A percentile compares a stretch with the other conserved stretches of the same genome.
These are phyloP conservation scores for Plectosphaerella cucumerina DNA, from an alignment of 2,329 filamentous ascomycete genomes.

Conservation along the genomic window DNA sequence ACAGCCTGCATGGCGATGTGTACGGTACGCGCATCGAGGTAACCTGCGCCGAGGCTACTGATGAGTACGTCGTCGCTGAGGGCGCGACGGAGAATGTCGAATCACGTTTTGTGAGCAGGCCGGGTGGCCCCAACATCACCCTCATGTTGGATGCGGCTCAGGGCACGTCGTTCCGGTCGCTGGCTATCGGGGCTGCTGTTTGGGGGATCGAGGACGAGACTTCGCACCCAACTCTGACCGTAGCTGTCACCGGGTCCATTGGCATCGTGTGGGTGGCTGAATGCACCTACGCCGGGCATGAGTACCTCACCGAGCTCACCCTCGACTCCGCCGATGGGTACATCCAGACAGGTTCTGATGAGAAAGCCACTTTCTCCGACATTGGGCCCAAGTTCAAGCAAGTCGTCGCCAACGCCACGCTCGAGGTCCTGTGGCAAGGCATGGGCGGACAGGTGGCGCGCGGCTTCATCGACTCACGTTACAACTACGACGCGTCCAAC, in stretches of 20 bases:
- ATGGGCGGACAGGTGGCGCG: neutral
- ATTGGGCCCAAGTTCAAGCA: neutral
- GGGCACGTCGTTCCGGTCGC: neutral
- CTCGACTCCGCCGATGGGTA: neutral
- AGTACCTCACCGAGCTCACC: neutral
- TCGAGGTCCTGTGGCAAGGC: neutral
- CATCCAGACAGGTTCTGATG: neutral
- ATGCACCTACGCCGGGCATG: neutral
- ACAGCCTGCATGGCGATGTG: neutral
- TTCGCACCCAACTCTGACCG: neutral
- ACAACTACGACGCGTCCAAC: neutral
- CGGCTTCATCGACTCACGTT: neutral
- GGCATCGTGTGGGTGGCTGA: neutral
- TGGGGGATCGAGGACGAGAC: neutral
- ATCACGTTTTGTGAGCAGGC: neutral
- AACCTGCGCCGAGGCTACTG: neutral
- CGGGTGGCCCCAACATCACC: neutral
- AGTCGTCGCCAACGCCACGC: neutral
- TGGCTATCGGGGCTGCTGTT: neutral
- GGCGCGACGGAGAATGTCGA: neutral
- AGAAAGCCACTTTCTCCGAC: neutral
- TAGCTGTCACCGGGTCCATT: neutral
- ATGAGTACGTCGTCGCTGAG: neutral
- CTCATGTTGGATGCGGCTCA: neutral
- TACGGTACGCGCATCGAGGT: neutral